Evolutionary conservation across 2,329 filamentous ascomycete genomes (phyloP), one percentile per base, ranked within the genome.

Genomic region (Calonectria pteridis): DNA sequence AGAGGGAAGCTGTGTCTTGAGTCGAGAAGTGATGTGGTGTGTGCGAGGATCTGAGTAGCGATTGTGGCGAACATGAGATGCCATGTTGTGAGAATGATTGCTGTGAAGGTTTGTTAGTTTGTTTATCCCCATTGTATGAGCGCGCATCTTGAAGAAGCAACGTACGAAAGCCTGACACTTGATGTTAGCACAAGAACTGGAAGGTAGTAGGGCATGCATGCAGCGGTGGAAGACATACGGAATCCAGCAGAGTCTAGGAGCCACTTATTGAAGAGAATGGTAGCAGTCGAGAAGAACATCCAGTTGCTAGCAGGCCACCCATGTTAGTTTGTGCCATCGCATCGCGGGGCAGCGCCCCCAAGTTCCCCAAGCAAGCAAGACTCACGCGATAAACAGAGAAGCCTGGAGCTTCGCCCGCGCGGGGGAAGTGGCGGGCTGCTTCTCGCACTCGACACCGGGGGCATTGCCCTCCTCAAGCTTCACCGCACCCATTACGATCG

Each of bases 261-360:
- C 91, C 94, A 96, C 87, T 98, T 98, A 89, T 98, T 98, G 89
- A 97, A 97, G 74, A 98, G 87, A 82, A 98, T 97, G 75, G 96
- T 95, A 80, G 91, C 89, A 76, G 94, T 96, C 80, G 94, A 96
- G 82, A 97, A 91, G 77, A 94, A 89, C 79, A 98, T 97, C 95
- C 95, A 98, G 82, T 91, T 90, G 68, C 88, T 90, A 40, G 20
- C 20, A 55, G 11, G 33, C 49, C 66, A 33, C 58, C 28, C 40
- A n/a, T 49, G 40, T 71, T 71, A 71, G 62, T 18, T 31, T 28
- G 26, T 26, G 23, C 26, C n/a, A 53, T 28, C 50, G 23, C 26
- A 53, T 29, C 50, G 50, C 29, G 26, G 43, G 43, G 43, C 43
- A 46, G 20, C 43, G 4, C n/a, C 35, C 31, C 31, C 16, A 37